Percentiles rank a stretch among this genome's conserved stretches.
Evolutionary conservation across 2,329 filamentous ascomycete genomes (phyloP).

Genomic region (Neopestalotiopsis clavispora): DNA sequence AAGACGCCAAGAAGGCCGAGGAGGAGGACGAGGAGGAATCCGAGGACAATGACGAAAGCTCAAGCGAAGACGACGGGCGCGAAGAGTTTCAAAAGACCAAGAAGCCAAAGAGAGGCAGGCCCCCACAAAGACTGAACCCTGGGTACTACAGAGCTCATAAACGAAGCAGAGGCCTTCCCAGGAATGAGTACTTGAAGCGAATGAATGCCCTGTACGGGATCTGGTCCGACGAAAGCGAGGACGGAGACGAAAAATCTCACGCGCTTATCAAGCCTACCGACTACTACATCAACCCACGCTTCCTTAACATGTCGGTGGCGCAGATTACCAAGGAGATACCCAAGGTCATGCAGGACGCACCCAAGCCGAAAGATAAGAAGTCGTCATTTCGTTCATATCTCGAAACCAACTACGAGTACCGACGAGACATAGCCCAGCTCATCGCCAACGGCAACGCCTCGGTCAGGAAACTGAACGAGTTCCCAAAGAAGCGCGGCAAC

Average conservation of each 20-base stretch:
- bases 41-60: no score
- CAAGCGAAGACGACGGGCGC: no score
- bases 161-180: no score
- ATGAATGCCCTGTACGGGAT: not conserved
- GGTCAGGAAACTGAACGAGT: not conserved
- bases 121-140: no score
- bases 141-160: no score
- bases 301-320: not conserved
- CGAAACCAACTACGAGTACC: not conserved
- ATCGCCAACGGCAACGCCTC: not conserved
- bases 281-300: not conserved
- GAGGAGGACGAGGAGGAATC: not conserved
- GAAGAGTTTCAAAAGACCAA: no score
- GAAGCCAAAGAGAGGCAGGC: no score
- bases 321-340: not conserved
- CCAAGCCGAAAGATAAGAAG: not conserved
- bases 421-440: not conserved
- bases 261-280: not conserved
- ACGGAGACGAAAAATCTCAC: not conserved
- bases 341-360: not conserved
- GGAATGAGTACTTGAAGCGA: not conserved
- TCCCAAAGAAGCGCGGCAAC: not conserved
- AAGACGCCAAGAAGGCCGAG: not conserved
- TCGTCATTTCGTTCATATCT: conserved; percentile 2
- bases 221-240: not conserved